Base-by-base conservation (phyloP, 129 eudicot species). In the Ambrosia artemisiifolia region DNA sequence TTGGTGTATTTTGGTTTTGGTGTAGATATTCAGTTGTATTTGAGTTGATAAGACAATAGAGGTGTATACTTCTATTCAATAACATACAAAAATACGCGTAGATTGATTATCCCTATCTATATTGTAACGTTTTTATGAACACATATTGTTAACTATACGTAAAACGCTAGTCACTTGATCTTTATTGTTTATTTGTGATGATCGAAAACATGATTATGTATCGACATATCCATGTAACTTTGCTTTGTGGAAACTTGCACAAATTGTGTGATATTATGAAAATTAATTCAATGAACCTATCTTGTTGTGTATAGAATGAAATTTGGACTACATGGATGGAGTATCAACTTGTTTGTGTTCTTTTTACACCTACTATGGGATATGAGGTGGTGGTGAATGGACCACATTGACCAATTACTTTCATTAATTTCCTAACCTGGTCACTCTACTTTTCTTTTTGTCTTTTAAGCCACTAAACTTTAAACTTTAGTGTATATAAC, bases 321-420 rank as follows among this genome's bases (percentile, higher is more conserved):
- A 67, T 30, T 47, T 11, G 20, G 42, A 32, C 42, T 0, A 54
- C 32, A 18, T 44, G 38, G 32, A 51, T 61, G 53, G 53, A 71
- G 43, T 60, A 6, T 60, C 34, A 30, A 63, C 63, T 13, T 74
- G 36, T 63, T 64, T 50, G 43, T 75, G 51, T 73, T 73, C 72
- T 28, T 75, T 50, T 75, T 74, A 50, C 64, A 63, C 5, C 43
- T 11, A 18, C 57, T 56, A 42, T 55, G 61, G 48, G 61, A 53
- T 63, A 65, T 38, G 54, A 28, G 54, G 57, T 76, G 54, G 50
- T 76, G 36, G 62, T 6, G 74, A 66, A 60, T 18, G 65, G 70
- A 60, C 81, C 81, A 77, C 70, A 38, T 69, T 77, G 71, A 60
- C 47, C 69, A 59, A 68, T 32, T 76, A 49, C 63, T 63, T 74